Conservation (phyloP, 2,329 filamentous ascomycete genomes). For the Penicillium sclerotiorum region DNA sequence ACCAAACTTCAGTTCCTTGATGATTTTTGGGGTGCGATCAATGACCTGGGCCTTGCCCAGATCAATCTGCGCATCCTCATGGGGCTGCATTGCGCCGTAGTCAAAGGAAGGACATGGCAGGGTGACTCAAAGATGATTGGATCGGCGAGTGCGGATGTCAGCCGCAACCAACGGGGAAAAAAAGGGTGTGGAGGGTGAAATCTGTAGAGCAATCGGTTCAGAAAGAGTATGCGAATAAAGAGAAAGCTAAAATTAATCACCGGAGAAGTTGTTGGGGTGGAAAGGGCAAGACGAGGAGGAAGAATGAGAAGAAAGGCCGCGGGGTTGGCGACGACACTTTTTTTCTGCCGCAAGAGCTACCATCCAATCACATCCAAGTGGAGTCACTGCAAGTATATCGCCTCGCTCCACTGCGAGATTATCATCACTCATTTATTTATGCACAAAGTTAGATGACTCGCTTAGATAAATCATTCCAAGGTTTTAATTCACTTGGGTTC, state of each 20-base stretch:
- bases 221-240: constrained; percentile 1
- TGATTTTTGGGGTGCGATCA: constrained; percentile 85
- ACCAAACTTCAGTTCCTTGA: constrained; percentile 91
- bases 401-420: not conserved
- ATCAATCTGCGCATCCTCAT: constrained; percentile 50
- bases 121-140: constrained; percentile 30
- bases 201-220: not conserved
- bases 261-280: constrained; percentile 1
- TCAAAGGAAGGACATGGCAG: constrained; percentile 43
- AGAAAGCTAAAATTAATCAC: not conserved
- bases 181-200: not conserved
- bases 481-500: too few species aligned
- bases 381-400: not conserved
- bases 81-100: constrained; percentile 42
- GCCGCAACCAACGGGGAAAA: constrained; percentile 13
- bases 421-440: not conserved
- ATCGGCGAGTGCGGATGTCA: constrained; percentile 22
- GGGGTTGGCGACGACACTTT: constrained; percentile 34
- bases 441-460: too few species aligned
- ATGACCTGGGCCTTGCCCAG: constrained; percentile 81
- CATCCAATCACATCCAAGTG: constrained; percentile 14
- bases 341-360: constrained; percentile 30
- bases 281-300: constrained; percentile 11
- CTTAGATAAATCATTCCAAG: too few species aligned
- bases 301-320: constrained; percentile 18